Evolutionary conservation across 768 basidiomycete species (phyloP).

Genomic region (Boletus fagicola): DNA sequence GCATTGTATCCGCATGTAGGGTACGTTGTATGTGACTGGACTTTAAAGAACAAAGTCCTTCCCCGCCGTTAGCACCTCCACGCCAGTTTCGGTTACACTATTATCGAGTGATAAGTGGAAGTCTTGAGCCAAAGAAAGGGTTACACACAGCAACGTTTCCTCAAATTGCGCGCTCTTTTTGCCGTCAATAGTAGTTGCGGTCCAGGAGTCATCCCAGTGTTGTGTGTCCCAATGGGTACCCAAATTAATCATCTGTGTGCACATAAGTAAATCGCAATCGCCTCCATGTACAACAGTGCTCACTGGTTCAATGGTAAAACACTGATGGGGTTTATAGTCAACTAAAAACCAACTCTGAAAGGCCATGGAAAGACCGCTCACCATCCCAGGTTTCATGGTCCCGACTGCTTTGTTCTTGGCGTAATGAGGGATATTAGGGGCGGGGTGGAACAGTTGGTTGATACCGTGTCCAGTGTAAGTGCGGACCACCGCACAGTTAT

Average conservation of each 20-base stretch:
- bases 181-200: constrained; percentile 89
- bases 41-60: constrained; percentile 28
- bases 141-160: constrained; percentile 86
- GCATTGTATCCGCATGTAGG: constrained; percentile 27
- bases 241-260: constrained; percentile 83
- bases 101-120: constrained; percentile 16
- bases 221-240: constrained; percentile 73
- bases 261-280: constrained; percentile 2
- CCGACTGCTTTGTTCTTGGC: constrained; percentile 93
- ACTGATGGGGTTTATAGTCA: constrained; percentile 32
- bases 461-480: constrained; percentile 92
- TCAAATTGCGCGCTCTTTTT: constrained; percentile 95
- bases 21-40: constrained; percentile 17
- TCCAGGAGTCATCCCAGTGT: constrained; percentile 97
- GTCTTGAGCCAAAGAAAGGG: constrained; percentile 1
- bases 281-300: constrained; percentile 18
- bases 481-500: constrained; percentile 87
- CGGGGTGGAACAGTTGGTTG: constrained; percentile 78
- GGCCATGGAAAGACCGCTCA: constrained; percentile 35
- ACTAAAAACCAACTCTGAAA: not conserved
- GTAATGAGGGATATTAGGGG: constrained; percentile 92
- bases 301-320: constrained; percentile 81
- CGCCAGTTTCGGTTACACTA: constrained; percentile 90
- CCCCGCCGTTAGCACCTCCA: constrained; percentile 79
- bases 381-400: constrained; percentile 92